Evolutionary conservation across 2,329 filamentous ascomycete genomes (phyloP).

Genomic region (Beauveria varroae): DNA sequence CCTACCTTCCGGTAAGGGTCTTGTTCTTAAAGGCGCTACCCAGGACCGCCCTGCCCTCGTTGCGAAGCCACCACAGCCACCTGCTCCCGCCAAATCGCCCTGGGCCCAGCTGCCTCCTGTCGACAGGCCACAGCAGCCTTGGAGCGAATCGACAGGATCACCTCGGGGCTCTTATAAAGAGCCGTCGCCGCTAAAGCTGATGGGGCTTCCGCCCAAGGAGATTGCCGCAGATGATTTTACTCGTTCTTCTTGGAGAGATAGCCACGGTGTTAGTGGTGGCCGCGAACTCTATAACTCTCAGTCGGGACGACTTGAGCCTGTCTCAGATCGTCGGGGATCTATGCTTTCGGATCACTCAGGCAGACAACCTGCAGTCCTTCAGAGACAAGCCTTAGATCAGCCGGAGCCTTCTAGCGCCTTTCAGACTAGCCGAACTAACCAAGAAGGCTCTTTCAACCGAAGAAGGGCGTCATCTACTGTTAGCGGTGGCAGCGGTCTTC

Average conservation of each 20-base stretch:
- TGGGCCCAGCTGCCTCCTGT: conserved; percentile 85
- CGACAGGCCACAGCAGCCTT: conserved; percentile 66
- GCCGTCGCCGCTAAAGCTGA: conserved; percentile 45
- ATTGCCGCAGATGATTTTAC: conserved; percentile 94
- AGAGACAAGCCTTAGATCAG: conserved; percentile 58
- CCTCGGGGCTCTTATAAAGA: conserved; percentile 49
- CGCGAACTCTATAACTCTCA: conserved; percentile 92
- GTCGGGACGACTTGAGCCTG: conserved; percentile 87
- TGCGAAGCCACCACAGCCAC: conserved; percentile 59
- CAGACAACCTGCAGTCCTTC: conserved; percentile 70
- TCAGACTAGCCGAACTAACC: conserved; percentile 64
- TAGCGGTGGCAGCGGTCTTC: conserved; percentile 73
- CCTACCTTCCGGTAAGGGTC: conserved; percentile 48
- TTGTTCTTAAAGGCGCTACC: conserved; percentile 56
- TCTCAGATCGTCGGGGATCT: conserved; percentile 66
- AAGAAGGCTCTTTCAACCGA: conserved; percentile 62
- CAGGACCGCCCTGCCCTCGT: conserved; percentile 66
- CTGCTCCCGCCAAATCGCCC: conserved; percentile 75
- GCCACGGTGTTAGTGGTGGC: conserved; percentile 45
- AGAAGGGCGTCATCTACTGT: conserved; percentile 85
- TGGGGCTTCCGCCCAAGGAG: conserved; percentile 56
- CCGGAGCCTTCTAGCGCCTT: conserved; percentile 83
- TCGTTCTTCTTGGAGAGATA: conserved; percentile 72
- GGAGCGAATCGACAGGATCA: conserved; percentile 45
- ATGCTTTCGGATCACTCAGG: conserved; percentile 58